Conservation (phyloP, 2,329 filamentous ascomycete genomes). For the Pseudopyricularia javanii region DNA sequence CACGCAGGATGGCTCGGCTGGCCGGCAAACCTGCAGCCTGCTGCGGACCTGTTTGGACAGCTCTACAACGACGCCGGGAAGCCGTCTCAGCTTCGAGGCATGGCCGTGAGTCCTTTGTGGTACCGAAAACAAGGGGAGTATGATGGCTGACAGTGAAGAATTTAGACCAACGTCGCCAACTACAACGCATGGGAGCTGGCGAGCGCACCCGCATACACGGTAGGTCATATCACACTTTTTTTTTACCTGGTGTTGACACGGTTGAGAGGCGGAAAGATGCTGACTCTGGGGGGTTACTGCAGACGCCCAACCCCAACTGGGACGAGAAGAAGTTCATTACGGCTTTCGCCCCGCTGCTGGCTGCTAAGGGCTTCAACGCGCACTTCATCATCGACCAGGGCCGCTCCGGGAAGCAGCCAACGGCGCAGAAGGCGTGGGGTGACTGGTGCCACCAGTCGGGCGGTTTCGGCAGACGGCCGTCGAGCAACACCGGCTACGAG, state of each 20-base stretch:
- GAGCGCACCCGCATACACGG: slow-evolving; percentile 31
- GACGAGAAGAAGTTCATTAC: slow-evolving; percentile 44
- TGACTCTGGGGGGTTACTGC: slow-evolving; percentile 11
- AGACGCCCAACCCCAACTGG: slow-evolving; percentile 27
- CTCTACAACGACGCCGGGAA: slow-evolving; percentile 37
- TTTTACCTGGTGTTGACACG: too few species aligned
- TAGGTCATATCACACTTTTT: too few species aligned
- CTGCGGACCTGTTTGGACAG: slow-evolving; percentile 31
- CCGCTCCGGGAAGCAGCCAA: slow-evolving; percentile 46
- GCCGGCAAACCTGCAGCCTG: slow-evolving; percentile 37
- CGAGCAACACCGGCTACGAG: slow-evolving; percentile 44
- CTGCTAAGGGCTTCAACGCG: slow-evolving; percentile 28
- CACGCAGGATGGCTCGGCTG: slow-evolving; percentile 49
- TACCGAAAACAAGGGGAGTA: neutral
- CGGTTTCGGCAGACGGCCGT: slow-evolving; percentile 53
- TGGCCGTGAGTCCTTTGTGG: slow-evolving; percentile 17
- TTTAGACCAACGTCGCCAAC: slow-evolving; percentile 41
- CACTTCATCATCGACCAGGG: slow-evolving; percentile 38
- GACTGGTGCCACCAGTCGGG: slow-evolving; percentile 57
- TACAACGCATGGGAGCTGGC: slow-evolving; percentile 37
- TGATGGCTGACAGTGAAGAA: neutral
- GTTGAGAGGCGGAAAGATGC: too few species aligned
- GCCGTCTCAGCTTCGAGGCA: slow-evolving; percentile 36
- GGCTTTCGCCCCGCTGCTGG: slow-evolving; percentile 53
- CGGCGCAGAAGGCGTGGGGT: slow-evolving; percentile 48